Base-by-base conservation (phyloP, 108 stramenopile genomes). In the Fragilaria crotonensis region DNA sequence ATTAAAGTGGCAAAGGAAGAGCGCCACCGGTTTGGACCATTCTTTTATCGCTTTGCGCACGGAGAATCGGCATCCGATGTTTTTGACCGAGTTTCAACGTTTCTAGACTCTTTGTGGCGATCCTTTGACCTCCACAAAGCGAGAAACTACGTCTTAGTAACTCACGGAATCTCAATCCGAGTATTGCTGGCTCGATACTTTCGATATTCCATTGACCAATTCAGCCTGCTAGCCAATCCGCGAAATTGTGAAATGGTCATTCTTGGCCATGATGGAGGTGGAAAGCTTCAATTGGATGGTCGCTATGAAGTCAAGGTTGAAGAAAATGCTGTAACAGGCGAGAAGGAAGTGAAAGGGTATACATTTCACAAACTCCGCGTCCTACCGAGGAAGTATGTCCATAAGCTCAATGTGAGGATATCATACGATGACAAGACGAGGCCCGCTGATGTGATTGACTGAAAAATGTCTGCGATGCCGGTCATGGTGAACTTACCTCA, bases 151-250 rank as follows among this genome's bases (percentile, higher is more conserved):
- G 84, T 90, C n/a, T 52, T 90, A n/a, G 80, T 94, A 25, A 93
- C 96, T 0, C 96, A 97, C 64, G 94, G 94, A 7, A 86, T 93
- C 22, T 74, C 80, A 31, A 81, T 97, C 26, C 73, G 94, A 45
- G 81, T 93, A 21, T 75, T 97, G 23, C 66, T 97, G 48, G 87
- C 91, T 27, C 74, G 96, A 44, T 97, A 94, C 74, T 97, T 94
- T 75, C 88, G 91, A 11, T 97, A 93, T 71, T 86, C 86, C 2
- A 90, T 95, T 52, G 85, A 88, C 63, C 83, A 90, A 63, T 95
- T 95, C 63, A 79, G 93, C 54, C 73, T 81, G 49, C 67, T 94
- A 30, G 77, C 84, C 20, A 96, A 96, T 78, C 94, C 94, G 2
- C 70, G 69, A 45, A 96, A 95, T 66, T 92, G 94, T 60, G 90